These are phyloP conservation scores for Chalciporus pseudorubinellus DNA, from an alignment of 768 basidiomycete species.

Conservation along the genomic window DNA sequence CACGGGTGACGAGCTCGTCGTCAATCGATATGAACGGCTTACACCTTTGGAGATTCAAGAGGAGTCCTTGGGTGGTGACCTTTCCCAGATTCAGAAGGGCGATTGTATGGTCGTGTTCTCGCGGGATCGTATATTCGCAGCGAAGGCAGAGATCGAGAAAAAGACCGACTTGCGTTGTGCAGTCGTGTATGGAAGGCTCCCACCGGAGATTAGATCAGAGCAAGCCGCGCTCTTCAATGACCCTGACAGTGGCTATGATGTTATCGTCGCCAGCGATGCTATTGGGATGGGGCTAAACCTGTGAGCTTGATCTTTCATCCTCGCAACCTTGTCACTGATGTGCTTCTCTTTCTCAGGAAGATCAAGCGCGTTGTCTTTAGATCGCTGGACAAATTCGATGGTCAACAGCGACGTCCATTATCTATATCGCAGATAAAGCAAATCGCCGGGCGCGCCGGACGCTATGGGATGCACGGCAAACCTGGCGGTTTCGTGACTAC, in stretches of 20 bases:
- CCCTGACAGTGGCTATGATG: conserved; percentile 75
- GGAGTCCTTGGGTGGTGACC: conserved; percentile 58
- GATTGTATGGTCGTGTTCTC: conserved; percentile 93
- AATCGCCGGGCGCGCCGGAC: conserved; percentile 91
- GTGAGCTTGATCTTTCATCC: conserved; percentile 44
- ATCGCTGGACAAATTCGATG: conserved; percentile 64
- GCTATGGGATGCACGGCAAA: conserved; percentile 66
- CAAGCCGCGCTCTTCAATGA: conserved; percentile 94
- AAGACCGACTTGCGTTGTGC: conserved; percentile 78
- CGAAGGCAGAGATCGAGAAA: conserved; percentile 72
- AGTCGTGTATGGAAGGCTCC: conserved; percentile 88
- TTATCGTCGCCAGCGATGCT: conserved; percentile 91
- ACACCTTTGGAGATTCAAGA: conserved; percentile 77
- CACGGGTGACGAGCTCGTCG: conserved; percentile 77
- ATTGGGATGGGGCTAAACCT: conserved; percentile 97
- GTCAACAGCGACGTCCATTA: conserved; percentile 43
- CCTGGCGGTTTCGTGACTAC: conserved; percentile 74
- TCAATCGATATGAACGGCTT: conserved; percentile 85
- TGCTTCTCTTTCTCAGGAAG: conserved; percentile 51
- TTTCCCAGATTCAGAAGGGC: conserved; percentile 63
- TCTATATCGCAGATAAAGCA: conserved; percentile 84
- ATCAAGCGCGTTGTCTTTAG: conserved; percentile 87
- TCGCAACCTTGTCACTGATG: neutral
- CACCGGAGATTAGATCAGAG: conserved; percentile 87
- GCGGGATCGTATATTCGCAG: conserved; percentile 66